Conservation (phyloP, 2,329 filamentous ascomycete genomes). For the Colletotrichum coccodes region DNA sequence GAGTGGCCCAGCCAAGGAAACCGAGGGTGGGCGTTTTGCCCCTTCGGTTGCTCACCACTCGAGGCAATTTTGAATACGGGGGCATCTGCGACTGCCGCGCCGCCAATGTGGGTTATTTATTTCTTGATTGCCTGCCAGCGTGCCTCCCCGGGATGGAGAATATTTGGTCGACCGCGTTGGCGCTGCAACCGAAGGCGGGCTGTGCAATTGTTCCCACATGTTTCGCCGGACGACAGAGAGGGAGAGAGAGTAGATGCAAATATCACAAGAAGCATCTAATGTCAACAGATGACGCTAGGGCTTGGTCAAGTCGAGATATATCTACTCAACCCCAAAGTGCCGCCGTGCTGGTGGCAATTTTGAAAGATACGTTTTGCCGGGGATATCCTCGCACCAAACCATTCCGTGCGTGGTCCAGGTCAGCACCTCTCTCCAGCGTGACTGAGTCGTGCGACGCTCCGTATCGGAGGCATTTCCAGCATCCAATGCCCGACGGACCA, state of each 20-base stretch:
- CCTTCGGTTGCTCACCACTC: not conserved
- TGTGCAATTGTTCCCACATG: not conserved
- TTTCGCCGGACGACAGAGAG: not conserved
- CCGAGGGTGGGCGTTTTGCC: constrained; percentile 10
- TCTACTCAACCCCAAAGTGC: not conserved
- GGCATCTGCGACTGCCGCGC: constrained; percentile 21
- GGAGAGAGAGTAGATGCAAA: not conserved
- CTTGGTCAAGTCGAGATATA: too few species aligned
- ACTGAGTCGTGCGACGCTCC: constrained; percentile 22
- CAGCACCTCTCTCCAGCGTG: not conserved
- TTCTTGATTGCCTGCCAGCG: not conserved
- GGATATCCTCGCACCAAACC: not conserved
- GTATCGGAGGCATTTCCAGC: not conserved
- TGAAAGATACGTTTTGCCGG: not conserved
- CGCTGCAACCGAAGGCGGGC: constrained; percentile 1
- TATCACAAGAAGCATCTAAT: too few species aligned
- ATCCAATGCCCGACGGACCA: not conserved
- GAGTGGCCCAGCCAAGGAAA: constrained; percentile 1
- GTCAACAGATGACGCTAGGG: too few species aligned
- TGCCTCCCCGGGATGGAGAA: not conserved
- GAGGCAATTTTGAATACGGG: constrained; percentile 26
- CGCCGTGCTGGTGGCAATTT: not conserved
- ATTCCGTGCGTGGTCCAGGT: not conserved
- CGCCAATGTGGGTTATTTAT: constrained; percentile 7
- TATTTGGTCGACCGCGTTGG: not conserved